Percentiles rank a stretch among this genome's conserved stretches.
These are phyloP conservation scores for Fusarium neocosmosporiellum DNA, from an alignment of 2,329 filamentous ascomycete species.

Conservation along the genomic window DNA sequence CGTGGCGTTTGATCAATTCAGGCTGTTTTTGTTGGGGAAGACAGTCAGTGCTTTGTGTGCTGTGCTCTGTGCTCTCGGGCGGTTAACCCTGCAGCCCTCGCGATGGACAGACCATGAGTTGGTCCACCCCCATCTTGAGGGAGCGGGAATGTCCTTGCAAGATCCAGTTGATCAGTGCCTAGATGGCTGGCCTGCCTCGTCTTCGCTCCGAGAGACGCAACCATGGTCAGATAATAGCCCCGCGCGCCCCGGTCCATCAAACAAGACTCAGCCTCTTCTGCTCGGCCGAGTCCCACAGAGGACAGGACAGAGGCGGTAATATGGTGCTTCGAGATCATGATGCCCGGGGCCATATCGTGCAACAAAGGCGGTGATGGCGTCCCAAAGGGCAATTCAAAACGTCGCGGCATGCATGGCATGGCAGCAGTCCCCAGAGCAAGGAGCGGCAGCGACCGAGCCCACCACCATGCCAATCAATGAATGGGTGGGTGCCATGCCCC, in stretches of 20 bases:
- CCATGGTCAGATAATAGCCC: conserved; percentile 25
- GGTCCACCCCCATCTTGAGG: conserved; percentile 11
- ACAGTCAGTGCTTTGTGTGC: not conserved
- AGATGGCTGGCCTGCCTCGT: conserved; percentile 9
- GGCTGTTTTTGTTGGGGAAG: conserved; percentile 30
- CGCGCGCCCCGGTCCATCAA: conserved; percentile 7
- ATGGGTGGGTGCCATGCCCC: not conserved
- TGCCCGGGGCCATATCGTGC: conserved; percentile 25
- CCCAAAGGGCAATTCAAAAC: conserved; percentile 8
- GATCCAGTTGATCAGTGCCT: conserved; percentile 4
- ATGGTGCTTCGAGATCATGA: conserved; percentile 22
- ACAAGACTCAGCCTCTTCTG: conserved; percentile 6
- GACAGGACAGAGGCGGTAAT: conserved; percentile 5
- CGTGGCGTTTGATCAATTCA: conserved; percentile 27
- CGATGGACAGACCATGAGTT: conserved; percentile 29
- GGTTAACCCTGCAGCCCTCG: conserved; percentile 16
- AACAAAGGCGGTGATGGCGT: conserved; percentile 41
- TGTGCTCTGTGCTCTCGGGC: not conserved
- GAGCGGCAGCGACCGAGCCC: conserved; percentile 14
- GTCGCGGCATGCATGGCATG: conserved; percentile 11
- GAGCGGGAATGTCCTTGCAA: conserved; percentile 25
- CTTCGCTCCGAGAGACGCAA: conserved; percentile 18
- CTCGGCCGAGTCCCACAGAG: conserved; percentile 26
- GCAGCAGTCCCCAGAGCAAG: conserved; percentile 10
- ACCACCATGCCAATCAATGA: not conserved